phyloP scores from a whole-genome alignment of 1,284 basidiomycete species.

The Apiotrichum porosum region DNA sequence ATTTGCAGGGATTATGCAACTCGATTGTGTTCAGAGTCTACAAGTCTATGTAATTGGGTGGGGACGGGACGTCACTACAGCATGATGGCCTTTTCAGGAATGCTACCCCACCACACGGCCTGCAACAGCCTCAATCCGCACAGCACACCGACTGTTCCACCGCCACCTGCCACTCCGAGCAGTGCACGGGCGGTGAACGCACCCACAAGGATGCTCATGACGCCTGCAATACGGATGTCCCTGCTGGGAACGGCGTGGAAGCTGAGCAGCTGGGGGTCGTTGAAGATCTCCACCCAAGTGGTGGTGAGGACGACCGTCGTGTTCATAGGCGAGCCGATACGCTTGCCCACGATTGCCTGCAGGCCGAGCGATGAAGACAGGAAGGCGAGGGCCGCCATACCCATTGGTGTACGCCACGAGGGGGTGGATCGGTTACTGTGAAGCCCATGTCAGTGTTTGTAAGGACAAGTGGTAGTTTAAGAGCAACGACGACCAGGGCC shows the following conservation, averaged over 20 bases:
- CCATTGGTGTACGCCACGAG: conserved; percentile 62
- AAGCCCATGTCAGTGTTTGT: not conserved
- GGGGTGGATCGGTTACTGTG: conserved; percentile 55
- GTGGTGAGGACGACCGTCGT: conserved; percentile 58
- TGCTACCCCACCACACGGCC: conserved; percentile 63
- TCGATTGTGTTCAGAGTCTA: too few species aligned
- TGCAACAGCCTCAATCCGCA: conserved; percentile 63
- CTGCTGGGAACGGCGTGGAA: conserved; percentile 55
- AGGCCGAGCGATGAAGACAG: conserved; percentile 71
- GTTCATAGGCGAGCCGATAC: conserved; percentile 70
- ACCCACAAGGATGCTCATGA: conserved; percentile 65
- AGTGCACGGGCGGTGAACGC: conserved; percentile 67
- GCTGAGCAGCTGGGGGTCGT: conserved; percentile 67
- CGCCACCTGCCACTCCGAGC: conserved; percentile 52
- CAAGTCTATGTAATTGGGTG: too few species aligned
- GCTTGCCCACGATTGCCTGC: conserved; percentile 71
- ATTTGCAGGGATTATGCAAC: not conserved
- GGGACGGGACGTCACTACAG: too few species aligned
- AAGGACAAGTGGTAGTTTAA: not conserved
- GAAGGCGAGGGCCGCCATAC: conserved; percentile 67
- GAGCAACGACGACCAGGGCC: not conserved
- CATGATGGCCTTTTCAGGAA: too few species aligned
- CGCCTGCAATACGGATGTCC: conserved; percentile 68
- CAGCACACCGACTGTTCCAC: conserved; percentile 51
- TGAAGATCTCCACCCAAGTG: conserved; percentile 79